Evolutionary conservation across 192 early-diverging fungal genomes (phyloP), one percentile per base, ranked within the genome.

Genomic region (Mortierella claussenii): DNA sequence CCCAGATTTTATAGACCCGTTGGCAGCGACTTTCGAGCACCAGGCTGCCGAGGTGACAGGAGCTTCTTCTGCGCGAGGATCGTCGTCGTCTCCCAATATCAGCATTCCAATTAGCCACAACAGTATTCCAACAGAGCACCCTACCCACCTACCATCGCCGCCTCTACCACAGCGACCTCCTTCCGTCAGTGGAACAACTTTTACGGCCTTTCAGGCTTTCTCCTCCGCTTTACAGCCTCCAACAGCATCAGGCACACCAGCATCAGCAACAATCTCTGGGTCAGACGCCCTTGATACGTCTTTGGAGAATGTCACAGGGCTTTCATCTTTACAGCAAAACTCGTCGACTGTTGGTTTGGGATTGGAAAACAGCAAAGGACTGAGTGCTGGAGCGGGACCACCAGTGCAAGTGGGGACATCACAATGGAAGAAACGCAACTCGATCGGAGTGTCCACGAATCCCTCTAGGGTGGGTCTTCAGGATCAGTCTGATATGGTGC

Each of bases 81-180:
- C 53, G 21, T 9, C 45, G 54, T 26, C 32, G 20, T 60, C 57
- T 0, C 71, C 63, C 11, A 76, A 28, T 43, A 76, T 62, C 30
- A 44, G 33, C 17, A 49, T 55, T 9, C 32, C 58, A 5, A 20
- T 18, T 51, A n/a, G 26, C 17, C 42, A 66, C 18, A 66, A 52
- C 33, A 76, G 30, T 30, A 76, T 76, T 23, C 73, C 73, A 18
- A 65, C 73, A 48, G 73, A 67, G 21, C 49, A 65, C 37, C 73
- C 73, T 30, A 76, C 73, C 11, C 73, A 76, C 3, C 12, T 76
- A 13, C 53, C 73, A 11, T 76, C 73, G 3, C 73, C 64, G 24
- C 73, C 73, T n/a, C 26, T 67, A 3, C 73, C 73, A 1, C 56
- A 61, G 23, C 36, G 57, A 49, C 63, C 71, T 3, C 23, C 48